Evolutionary conservation across 2,329 filamentous ascomycete genomes (phyloP).

Genomic region (Gaeumannomyces sp.): DNA sequence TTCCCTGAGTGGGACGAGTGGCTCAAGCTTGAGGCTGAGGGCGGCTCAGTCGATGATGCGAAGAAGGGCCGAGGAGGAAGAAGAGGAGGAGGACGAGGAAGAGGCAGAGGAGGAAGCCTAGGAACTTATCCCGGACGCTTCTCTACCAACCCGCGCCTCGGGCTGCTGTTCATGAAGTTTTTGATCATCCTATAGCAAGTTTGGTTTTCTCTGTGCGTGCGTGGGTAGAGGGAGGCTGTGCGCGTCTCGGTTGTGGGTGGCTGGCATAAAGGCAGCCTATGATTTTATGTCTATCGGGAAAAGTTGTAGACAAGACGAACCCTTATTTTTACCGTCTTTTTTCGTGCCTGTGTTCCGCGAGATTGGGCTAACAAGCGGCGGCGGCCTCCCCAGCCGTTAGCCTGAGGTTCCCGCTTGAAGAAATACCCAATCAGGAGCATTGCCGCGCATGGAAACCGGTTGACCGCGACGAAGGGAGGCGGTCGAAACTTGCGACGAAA

Average conservation of each 20-base stretch:
- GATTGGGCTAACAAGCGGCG: no score
- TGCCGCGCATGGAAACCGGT: no score
- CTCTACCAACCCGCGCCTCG: neutral
- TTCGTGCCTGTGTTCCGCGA: neutral
- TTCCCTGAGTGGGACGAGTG: constrained; percentile 98
- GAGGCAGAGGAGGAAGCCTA: constrained; percentile 13
- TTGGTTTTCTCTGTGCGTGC: neutral
- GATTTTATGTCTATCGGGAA: constrained; percentile 5
- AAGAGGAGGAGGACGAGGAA: constrained; percentile 19
- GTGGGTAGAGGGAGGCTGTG: no score
- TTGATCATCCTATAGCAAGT: neutral
- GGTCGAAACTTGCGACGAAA: no score
- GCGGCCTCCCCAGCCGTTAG: no score
- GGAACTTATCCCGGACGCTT: constrained; percentile 3
- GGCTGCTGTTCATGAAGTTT: neutral
- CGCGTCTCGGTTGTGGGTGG: neutral
- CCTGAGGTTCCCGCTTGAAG: no score
- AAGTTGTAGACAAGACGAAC: constrained; percentile 9
- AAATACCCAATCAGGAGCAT: no score
- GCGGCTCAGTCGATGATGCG: constrained; percentile 35
- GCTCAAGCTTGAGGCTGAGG: constrained; percentile 71
- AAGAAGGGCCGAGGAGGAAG: constrained; percentile 21
- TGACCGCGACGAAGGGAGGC: no score
- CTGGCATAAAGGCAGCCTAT: neutral
- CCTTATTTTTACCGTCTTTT: neutral